Evolutionary conservation across 2,329 filamentous ascomycete genomes (phyloP), one percentile per base, ranked within the genome.

Genomic region (Aureobasidium vineae): DNA sequence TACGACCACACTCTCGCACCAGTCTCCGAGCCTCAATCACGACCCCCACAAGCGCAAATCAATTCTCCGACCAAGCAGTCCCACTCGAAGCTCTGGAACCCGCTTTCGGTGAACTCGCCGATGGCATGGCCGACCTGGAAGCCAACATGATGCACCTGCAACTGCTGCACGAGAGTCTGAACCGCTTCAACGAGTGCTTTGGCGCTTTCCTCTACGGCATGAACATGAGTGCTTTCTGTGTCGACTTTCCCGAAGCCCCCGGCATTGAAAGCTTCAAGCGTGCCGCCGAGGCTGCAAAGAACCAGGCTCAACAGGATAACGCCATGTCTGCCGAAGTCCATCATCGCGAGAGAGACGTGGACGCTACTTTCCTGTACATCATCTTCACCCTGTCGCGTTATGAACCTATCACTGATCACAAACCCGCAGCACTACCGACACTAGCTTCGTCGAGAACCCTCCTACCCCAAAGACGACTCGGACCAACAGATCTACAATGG

Each of bases 191-290:
- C 77, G 95, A 99, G 82, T 96, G 90, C 74, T 99, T 99, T 78
- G 92, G 92, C 1, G 92, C 90, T 72, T 98, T 99, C 73, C 80
- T 99, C 53, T 99, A 98, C 73, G 95, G 95, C 1, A 78, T 99
- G 76, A 98, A 98, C 75, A 97, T 99, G 93, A 98, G 97, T 77
- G 95, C 95, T 1, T 99, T 98, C 76, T 98, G 94, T 77, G 93
- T 98, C 38, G 95, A 99, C 77, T 99, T 97, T 70, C 91, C 92
- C 0, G 95, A 99, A 86, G 92, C 61, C 63, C 69, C 63, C 52
- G 68, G 50, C 38, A 31, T 63, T 28, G 64, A 68, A 28, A 59
- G 50, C 45, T 64, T 63, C 63, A 66, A 45, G 67, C 67, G 57
- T 59, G 54, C 59, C 19, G 61, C 38, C 33, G 65, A 66, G 47